A percentile compares a stretch with the other conserved stretches of the same genome.
phyloP scores from a whole-genome alignment of 331 rosid species.

The Stylosanthes scabra region DNA sequence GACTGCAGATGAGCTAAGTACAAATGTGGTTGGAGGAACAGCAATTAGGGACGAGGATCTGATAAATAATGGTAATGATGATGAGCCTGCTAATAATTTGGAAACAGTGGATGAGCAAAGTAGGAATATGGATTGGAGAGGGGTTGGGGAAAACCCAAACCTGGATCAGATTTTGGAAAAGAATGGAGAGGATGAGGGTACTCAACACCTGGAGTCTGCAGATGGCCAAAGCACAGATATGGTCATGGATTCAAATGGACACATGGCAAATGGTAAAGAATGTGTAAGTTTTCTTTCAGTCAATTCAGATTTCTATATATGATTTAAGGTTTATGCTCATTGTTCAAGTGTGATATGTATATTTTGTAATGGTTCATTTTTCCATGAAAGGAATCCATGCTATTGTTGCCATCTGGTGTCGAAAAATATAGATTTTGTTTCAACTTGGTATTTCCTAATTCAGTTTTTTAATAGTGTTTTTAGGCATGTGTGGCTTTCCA shows the following conservation, averaged over 20 bases:
- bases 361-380: conserved; percentile 17
- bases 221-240: conserved; percentile 37
- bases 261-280: conserved; percentile 53
- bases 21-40: conserved; percentile 39
- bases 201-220: conserved; percentile 36
- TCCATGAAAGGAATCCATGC: neutral
- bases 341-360: conserved; percentile 6
- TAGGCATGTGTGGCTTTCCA: neutral
- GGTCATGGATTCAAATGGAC: conserved; percentile 37
- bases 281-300: conserved; percentile 60
- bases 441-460: conserved; percentile 16
- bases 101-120: conserved; percentile 35
- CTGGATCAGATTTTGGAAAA: conserved; percentile 42
- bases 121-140: conserved; percentile 32
- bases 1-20: conserved; percentile 32
- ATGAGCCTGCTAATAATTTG: conserved; percentile 38
- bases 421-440: conserved; percentile 28
- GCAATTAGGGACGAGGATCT: conserved; percentile 35
- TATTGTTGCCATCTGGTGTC: conserved; percentile 24
- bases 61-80: conserved; percentile 45
- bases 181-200: conserved; percentile 43
- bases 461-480: conserved; percentile 18
- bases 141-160: conserved; percentile 44
- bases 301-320: conserved; percentile 5
- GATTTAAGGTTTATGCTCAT: conserved; percentile 11